Evolutionary conservation across 1,139 yeast genomes (phyloP).

Genomic region (Scheffersomyces lignicola): DNA sequence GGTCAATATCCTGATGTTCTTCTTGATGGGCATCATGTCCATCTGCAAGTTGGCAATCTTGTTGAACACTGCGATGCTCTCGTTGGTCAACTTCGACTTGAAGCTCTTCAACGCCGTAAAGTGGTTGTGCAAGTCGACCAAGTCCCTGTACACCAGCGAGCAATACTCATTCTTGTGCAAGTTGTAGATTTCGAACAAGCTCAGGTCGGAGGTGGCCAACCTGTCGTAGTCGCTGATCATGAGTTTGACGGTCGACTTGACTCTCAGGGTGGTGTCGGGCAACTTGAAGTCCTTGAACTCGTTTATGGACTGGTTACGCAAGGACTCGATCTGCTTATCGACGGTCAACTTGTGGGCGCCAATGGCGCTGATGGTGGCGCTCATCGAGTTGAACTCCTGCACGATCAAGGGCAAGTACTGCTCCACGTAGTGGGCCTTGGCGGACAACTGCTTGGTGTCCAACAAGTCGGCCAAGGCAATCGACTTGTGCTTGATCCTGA

Average conservation of each 20-base stretch:
- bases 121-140: constrained; percentile 15
- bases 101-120: constrained; percentile 23
- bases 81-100: constrained; percentile 22
- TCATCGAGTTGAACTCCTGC: constrained; percentile 42
- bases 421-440: constrained; percentile 23
- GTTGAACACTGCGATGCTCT: constrained; percentile 28
- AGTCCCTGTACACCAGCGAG: constrained; percentile 13
- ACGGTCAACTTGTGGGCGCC: constrained; percentile 28
- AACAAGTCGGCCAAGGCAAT: constrained; percentile 26
- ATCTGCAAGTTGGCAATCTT: constrained; percentile 40
- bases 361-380: constrained; percentile 24
- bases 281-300: constrained; percentile 24
- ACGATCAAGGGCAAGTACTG: constrained; percentile 31
- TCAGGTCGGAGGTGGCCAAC: constrained; percentile 11
- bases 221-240: constrained; percentile 19
- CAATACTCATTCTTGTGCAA: constrained; percentile 17
- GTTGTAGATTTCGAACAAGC: constrained; percentile 15
- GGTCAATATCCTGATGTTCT: constrained; percentile 24
- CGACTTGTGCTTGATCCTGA: constrained; percentile 15
- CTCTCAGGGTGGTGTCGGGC: constrained; percentile 5
- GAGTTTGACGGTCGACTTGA: constrained; percentile 6
- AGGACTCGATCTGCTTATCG: constrained; percentile 33
- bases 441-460: constrained; percentile 22
- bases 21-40: constrained; percentile 37
- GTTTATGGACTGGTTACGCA: constrained; percentile 35